Conservation (phyloP, 2,329 filamentous ascomycete genomes). For the Penicillium sp. region DNA sequence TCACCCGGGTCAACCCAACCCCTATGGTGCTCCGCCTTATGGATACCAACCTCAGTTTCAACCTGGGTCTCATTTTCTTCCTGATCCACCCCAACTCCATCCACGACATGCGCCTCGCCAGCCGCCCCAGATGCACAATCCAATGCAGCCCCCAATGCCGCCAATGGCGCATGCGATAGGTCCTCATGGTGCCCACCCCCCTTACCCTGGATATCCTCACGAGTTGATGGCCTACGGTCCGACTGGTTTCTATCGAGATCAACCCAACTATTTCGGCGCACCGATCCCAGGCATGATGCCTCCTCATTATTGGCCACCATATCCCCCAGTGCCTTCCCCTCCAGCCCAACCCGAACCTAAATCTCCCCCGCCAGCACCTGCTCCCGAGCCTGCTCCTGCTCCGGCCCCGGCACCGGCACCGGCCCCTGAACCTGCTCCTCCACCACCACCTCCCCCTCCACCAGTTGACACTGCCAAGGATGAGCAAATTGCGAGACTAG, state of each 20-base stretch:
- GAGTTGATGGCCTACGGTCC: constrained; percentile 41
- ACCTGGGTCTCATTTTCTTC: constrained; percentile 26
- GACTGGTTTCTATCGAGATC: constrained; percentile 29
- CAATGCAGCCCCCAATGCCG: constrained; percentile 29
- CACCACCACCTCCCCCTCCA: constrained; percentile 18
- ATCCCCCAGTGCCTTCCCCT: constrained; percentile 34
- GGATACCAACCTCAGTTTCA: constrained; percentile 31
- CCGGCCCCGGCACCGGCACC: constrained; percentile 22
- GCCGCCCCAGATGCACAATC: constrained; percentile 29
- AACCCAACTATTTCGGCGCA: constrained; percentile 30
- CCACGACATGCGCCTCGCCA: constrained; percentile 27
- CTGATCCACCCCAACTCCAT: constrained; percentile 29
- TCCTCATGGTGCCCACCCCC: constrained; percentile 21
- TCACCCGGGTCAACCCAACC: constrained; percentile 23
- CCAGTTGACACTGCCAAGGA: constrained; percentile 52
- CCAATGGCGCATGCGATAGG: constrained; percentile 24
- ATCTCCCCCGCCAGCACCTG: constrained; percentile 20
- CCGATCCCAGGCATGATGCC: constrained; percentile 36
- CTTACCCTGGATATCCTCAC: constrained; percentile 33
- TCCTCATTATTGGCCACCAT: constrained; percentile 36
- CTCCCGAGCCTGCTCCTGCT: constrained; percentile 5
- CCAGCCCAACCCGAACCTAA: constrained; percentile 31
- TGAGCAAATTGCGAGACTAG: constrained; percentile 60
- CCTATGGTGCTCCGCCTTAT: constrained; percentile 30
- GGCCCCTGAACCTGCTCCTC: constrained; percentile 3